Percentiles rank a stretch among this genome's conserved stretches.
Conservation (phyloP, 768 basidiomycete genomes). For the Fistulinella prunicolor region DNA sequence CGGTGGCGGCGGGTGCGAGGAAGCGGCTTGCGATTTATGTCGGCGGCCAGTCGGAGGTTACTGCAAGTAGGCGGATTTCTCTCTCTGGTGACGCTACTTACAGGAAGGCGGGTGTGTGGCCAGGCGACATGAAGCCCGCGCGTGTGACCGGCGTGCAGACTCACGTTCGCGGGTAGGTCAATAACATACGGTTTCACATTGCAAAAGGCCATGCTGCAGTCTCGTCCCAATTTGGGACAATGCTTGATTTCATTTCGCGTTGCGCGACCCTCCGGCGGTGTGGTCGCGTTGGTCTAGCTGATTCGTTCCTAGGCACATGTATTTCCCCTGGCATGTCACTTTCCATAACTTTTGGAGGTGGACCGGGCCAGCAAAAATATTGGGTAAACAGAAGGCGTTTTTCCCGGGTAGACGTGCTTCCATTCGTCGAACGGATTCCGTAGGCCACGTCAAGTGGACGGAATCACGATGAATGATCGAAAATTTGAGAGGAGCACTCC, state of each 20-base stretch:
- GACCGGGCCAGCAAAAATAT: background rate
- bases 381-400: constrained; percentile 3
- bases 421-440: background rate
- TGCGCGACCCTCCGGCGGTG: background rate
- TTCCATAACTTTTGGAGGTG: constrained; percentile 1
- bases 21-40: constrained; percentile 5
- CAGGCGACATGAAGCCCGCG: background rate
- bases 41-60: constrained; percentile 10
- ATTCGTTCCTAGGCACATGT: background rate
- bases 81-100: background rate
- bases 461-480: constrained; percentile 18
- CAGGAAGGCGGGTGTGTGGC: background rate
- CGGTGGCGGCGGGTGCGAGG: constrained; percentile 27
- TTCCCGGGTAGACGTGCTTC: constrained; percentile 2
- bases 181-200: background rate
- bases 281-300: background rate
- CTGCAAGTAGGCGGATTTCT: constrained; percentile 4
- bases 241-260: background rate
- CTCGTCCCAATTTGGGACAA: background rate
- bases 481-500: constrained; percentile 5
- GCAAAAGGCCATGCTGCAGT: background rate
- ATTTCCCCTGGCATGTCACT: background rate
- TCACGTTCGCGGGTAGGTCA: background rate
- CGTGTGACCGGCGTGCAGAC: background rate
- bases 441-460: background rate